Conservation (phyloP, 371 early-diverging fungal genomes). For the Mortierella sp. region DNA sequence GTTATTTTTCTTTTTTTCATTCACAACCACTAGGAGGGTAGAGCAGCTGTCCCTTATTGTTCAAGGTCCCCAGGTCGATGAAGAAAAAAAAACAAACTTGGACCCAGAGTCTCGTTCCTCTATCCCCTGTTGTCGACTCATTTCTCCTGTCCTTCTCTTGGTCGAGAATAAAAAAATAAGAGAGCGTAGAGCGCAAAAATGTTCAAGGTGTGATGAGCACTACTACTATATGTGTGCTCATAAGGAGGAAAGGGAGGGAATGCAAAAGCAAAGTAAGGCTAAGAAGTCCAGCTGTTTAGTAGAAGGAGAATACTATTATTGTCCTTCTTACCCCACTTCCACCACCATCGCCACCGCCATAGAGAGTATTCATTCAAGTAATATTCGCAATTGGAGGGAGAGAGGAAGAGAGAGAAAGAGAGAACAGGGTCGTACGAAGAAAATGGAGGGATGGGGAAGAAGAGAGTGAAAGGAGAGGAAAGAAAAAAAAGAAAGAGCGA, state of each 20-base stretch:
- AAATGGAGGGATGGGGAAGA: neutral
- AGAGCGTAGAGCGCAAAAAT: neutral
- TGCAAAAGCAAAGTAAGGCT: neutral
- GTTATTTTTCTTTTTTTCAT: neutral
- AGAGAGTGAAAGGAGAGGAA: neutral
- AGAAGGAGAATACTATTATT: neutral
- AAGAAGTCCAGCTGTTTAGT: neutral
- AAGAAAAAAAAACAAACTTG: neutral
- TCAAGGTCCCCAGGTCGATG: neutral
- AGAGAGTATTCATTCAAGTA: neutral
- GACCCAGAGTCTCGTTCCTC: constrained; percentile 2
- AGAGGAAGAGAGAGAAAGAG: neutral
- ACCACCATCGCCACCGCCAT: neutral
- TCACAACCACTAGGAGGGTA: neutral
- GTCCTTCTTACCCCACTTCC: neutral
- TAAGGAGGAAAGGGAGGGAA: neutral
- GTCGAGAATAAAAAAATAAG: neutral
- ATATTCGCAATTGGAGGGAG: neutral
- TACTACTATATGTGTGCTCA: constrained; percentile 1
- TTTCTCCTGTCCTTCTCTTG: neutral
- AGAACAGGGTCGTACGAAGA: neutral
- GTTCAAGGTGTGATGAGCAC: neutral
- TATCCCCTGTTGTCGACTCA: neutral
- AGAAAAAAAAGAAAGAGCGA: neutral
- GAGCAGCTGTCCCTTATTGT: neutral